Evolutionary conservation across 2,329 filamentous ascomycete species (phyloP).

Genomic region (Cryphonectria japonica): DNA sequence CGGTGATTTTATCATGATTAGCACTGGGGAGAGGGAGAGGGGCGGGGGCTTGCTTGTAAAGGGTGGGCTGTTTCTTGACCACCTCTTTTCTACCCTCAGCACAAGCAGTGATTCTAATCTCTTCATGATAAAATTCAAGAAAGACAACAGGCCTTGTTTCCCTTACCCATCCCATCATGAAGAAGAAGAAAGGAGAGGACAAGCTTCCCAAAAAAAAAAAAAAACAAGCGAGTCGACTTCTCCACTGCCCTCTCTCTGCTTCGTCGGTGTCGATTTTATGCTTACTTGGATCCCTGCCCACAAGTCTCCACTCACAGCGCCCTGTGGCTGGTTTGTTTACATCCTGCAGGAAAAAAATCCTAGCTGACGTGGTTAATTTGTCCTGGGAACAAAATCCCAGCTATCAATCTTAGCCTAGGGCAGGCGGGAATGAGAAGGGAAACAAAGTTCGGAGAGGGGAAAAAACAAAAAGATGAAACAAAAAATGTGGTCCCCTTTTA

Average conservation of each 20-base stretch:
- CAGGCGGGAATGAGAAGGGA: too few relatives aligned
- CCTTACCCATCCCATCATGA: neutral
- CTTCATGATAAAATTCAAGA: too few relatives aligned
- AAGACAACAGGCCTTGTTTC: too few relatives aligned
- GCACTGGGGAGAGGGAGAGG: too few relatives aligned
- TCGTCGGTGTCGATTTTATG: neutral
- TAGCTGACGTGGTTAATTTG: neutral
- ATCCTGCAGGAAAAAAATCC: neutral
- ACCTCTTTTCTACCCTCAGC: too few relatives aligned
- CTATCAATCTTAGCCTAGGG: too few relatives aligned
- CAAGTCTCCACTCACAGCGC: neutral
- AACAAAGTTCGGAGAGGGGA: neutral
- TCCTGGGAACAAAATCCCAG: neutral
- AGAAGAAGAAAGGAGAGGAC: neutral
- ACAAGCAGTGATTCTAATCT: too few relatives aligned
- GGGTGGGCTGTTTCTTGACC: too few relatives aligned
- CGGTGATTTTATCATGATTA: neutral
- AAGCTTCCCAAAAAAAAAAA: too few relatives aligned
- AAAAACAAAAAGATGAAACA: slow-evolving; percentile 3
- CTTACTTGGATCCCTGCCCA: neutral
- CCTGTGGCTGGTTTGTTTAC: neutral
- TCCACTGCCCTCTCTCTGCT: neutral
- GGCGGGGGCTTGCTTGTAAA: too few relatives aligned
- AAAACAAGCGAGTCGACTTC: too few relatives aligned
- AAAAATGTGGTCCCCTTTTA: neutral